Base-by-base conservation (phyloP, 2,329 filamentous ascomycete genomes). In the Talaromyces atroroseus region DNA sequence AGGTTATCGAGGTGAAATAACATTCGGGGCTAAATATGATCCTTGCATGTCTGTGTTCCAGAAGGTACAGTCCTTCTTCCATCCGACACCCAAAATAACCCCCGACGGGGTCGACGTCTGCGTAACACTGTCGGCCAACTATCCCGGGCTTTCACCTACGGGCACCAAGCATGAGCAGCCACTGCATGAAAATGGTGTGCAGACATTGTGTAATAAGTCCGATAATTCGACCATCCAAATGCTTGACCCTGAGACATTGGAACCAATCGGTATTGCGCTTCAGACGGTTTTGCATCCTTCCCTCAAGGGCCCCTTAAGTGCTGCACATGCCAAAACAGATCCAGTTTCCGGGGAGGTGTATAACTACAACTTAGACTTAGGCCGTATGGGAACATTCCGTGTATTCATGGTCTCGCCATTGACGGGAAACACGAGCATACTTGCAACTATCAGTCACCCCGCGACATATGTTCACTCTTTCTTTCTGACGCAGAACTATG, bases 401-500 rank as follows among this genome's bases (percentile, higher is more conserved):
- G 66, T 94, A 16, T 94, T 92, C 69, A 74, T 80, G 1, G 81
- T 84, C 2, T 85, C 80, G 18, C 81, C 83, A 0, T 68, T 77
- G 0, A 86, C 83, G 0, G 87, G 86, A 0, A 74, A 82, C 54
- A 89, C 88, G 0, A 80, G 83, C 0, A 85, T 94, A 18, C 78
- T 95, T 0, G 89, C 89, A 2, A 85, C 81, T 0, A 82, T 94
- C 58, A 70, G 72, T 0, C 69, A 72, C 3, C 74, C 76, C 2
- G 68, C 87, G 0, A 85, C 88, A 0, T 95, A 94, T 64, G 82
- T 95, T n/a, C 90, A 95, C 72, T 92, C 89, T 8, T 80, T 92
- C 63, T 90, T 90, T 64, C 71, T 95, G 24, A 87, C 88, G 0
- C 74, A 82, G 16, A 82, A 85, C 63, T 88, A 86, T 64, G 82